Base-by-base conservation (phyloP, 2,329 filamentous ascomycete genomes). In the Onygenales sp. region DNA sequence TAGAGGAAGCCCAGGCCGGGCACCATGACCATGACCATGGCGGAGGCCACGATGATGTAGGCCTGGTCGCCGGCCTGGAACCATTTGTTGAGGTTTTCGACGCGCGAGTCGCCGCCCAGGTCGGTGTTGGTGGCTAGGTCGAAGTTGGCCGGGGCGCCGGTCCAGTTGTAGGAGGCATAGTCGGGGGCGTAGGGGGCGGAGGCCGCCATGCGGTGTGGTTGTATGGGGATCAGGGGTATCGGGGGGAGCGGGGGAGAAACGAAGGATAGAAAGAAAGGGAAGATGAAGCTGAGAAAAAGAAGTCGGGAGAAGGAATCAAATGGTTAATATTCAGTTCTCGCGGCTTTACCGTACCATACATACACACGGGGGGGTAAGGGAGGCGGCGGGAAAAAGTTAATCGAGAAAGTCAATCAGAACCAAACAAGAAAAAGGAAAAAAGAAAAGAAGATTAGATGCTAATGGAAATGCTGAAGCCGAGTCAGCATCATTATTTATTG, bases 1-100 rank as follows among this genome's bases (percentile, higher is more conserved):
- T 98, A 98, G 60, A 98, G 83, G 74, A 98, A 96, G 53, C 89
- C 91, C 63, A 98, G 91, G 64, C 93, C 93, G 33, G 93, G 93
- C 33, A 97, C 79, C 93, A 97, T 98, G 73, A 96, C 75, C 75
- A 97, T 75, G 60, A 97, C 92, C 86, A 97, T 95, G 69, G 88
- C 91, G 57, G 91, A 82, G 56, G 87, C 80, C 64, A 97, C 72
- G 70, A 97, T 79, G 72, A 97, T 97, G 76, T 88, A 97, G 68
- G 91, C 89, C 75, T 91, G 86, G 72, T 98, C 93, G 65, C 93
- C 93, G 5, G 89, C 78, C 61, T 88, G 80, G 74, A 86, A 97
- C 89, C 90, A 95, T 82, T 94, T 89, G 79, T 97, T 97, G 68
- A 96, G 73, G 74, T 97, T 96, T 66, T 89, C 84, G 67, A 76